Conservation (phyloP, 106 monocot genomes). For the Hemerocallis citrina region DNA sequence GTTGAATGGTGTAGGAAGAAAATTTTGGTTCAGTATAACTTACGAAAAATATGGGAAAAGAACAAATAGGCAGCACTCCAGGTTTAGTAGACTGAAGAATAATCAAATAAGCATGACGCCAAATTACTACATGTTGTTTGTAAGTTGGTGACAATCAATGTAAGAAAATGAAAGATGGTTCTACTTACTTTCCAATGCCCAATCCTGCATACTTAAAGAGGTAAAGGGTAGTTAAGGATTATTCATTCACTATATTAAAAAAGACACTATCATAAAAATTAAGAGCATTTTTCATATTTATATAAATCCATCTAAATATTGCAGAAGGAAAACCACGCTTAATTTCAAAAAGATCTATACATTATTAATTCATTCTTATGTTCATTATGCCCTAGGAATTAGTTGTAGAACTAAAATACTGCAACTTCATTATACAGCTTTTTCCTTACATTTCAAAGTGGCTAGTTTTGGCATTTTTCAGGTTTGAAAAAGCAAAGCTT, state of each 20-base stretch:
- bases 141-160: neutral
- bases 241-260: constrained; percentile 8
- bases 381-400: no score
- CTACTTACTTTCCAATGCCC: constrained; percentile 85
- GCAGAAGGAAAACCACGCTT: neutral
- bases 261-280: no score
- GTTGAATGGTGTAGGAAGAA: constrained; percentile 18
- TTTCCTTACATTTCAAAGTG: no score
- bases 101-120: neutral
- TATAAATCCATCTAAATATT: neutral
- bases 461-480: neutral
- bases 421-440: no score
- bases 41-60: constrained; percentile 99
- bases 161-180: neutral
- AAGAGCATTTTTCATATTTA: no score
- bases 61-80: constrained; percentile 98
- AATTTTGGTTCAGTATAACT: constrained; percentile 18
- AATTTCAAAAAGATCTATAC: neutral
- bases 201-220: constrained; percentile 99
- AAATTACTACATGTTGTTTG: neutral
- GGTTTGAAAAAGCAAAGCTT: neutral
- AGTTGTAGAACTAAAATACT: no score
- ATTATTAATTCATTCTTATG: no score
- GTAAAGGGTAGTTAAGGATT: constrained; percentile 69
- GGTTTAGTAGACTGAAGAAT: constrained; percentile 66